These are phyloP conservation scores for Acanthamoeba sp. DNA, from an alignment of 208 protist genomes.

Conservation along the genomic window DNA sequence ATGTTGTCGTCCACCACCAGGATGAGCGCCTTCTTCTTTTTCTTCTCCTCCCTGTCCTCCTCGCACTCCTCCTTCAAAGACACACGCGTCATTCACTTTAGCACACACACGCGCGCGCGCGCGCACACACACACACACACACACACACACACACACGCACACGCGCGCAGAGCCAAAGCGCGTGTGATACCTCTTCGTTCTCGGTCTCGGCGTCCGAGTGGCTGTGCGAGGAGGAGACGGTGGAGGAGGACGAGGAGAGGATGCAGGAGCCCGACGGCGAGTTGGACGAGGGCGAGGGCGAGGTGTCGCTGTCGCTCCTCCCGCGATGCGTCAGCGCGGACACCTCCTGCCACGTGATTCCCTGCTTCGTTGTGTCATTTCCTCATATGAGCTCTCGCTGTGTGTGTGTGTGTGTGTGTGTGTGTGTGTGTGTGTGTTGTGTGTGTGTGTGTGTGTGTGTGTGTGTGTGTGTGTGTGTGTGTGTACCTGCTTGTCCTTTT, in stretches of 20 bases:
- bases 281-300: background rate
- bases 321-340: background rate
- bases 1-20: constrained; percentile 63
- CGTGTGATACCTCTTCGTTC: background rate
- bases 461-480: background rate
- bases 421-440: too few species aligned
- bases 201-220: constrained; percentile 9
- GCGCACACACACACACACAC: background rate
- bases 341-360: constrained; percentile 18
- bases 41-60: constrained; percentile 45
- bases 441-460: background rate
- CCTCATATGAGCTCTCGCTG: too few species aligned
- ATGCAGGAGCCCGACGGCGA: constrained; percentile 42
- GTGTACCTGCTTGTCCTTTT: background rate
- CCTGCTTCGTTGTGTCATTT: too few species aligned
- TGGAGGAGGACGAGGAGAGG: constrained; percentile 11
- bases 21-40: constrained; percentile 64
- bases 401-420: background rate
- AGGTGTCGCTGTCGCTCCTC: constrained; percentile 55
- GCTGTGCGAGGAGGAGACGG: constrained; percentile 10
- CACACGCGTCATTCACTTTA: background rate
- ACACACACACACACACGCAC: background rate
- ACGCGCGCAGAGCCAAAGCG: background rate
- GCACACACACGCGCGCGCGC: background rate
- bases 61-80: background rate